Base-by-base conservation (phyloP, 257 asterid genomes). In the Verbena officinalis region DNA sequence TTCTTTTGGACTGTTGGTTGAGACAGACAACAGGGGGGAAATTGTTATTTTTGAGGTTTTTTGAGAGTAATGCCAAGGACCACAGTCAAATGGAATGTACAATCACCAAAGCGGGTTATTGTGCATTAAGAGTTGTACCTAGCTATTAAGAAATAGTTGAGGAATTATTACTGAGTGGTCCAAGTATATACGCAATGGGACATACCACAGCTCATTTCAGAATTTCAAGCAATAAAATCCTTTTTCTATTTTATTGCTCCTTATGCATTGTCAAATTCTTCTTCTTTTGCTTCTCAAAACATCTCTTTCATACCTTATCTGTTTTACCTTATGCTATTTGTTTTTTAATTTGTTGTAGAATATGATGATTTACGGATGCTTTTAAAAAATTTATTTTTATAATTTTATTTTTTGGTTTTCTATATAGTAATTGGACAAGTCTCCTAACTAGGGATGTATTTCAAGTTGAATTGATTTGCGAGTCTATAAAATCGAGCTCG, bases 41-140 rank as follows among this genome's bases (percentile, higher is more conserved):
- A 51, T 60, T 33, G 69, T 30, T 68, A 21, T 36, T 30, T 55
- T 40, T 55, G 23, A 68, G 62, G 59, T 39, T 59, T 22, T 0
- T n/a, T n/a, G 13, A 43, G 49, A 14, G 55, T 10, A 63, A 40
- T 14, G 70, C 66, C 74, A 62, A 74, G 63, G 51, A 49, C 63
- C 46, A 20, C 3, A 39, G 68, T 74, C 79, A 56, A 63, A 62
- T 2, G 53, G 68, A 68, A 74, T 69, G 75, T 74, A 50, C 75
- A 69, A 68, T 23, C 68, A 4, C 50, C 63, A 55, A 74, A 68
- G 68, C 68, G 9, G 10, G 64, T 73, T 27, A 68, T 55, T 55
- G 60, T 48, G 75, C 73, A 72, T 65, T 50, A 31, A 39, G 68
- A 65, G 40, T 24, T 62, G 67, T 67, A 73, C 67, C 62, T 27